Base-by-base conservation (phyloP, 2,329 filamentous ascomycete species). In the Colletotrichum sp. region DNA sequence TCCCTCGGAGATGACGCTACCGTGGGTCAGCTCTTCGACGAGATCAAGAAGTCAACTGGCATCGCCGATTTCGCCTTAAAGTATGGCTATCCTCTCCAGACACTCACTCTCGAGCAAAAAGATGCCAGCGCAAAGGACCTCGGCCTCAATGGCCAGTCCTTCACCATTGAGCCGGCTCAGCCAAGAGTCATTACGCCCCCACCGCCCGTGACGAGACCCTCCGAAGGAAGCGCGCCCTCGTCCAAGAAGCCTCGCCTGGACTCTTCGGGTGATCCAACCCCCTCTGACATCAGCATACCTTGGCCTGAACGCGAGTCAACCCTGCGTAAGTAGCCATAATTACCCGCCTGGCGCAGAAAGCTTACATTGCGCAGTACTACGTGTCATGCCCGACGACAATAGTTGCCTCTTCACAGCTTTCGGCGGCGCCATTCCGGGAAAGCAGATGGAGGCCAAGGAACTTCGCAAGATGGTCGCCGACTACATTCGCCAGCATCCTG, bases 301-400 rank as follows among this genome's bases (percentile, higher is more conserved):
- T 90, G 89, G 89, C 84, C 86, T 5, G 86, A 88, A 68, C 85
- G 87, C 8, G 86, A 86, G 30, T 90, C 90, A 5, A 90, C 87
- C 34, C 80, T 92, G 36, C 83, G 91, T 90, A 82, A 77, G 85
- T 81, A 30, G 30, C 12, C 79, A 77, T 59, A 24, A 18, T 26
- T 64, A 63, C 21, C 24, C 36, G 3, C 82, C 12, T 81, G 86
- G 21, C 83, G 82, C 87, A 73, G 77, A 83, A 34, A 84, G 84
- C 24, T 80, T 72, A 86, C 63, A 88, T 2, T 84, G 91, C 21
- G 8, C 59, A 92, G 94, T 98, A 10, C 90, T 98, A 21, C 94
- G 96, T 16, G 95, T 99, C 67, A 98, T 99, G 96, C 95, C 96
- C 6, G 96, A 98, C 82, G 96, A 99, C 84, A 98, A 98, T 85